Base-by-base conservation (phyloP, 345 rosid genomes). In the Raphanus raphanistrum region DNA sequence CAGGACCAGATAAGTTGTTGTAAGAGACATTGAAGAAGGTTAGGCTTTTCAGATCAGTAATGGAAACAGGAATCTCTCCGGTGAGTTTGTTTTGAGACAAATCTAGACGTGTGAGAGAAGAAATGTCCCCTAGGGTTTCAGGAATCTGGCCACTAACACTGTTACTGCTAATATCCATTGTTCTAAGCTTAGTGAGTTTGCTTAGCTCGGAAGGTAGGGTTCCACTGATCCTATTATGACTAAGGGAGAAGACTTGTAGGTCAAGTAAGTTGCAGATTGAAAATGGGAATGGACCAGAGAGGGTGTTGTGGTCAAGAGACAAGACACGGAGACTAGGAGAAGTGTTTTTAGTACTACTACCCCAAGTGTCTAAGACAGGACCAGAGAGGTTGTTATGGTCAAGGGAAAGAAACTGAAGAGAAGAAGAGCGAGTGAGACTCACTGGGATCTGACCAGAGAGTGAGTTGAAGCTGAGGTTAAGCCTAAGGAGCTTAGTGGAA, bases 1-100 rank as follows among this genome's bases (percentile, higher is more conserved):
- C 99, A 27, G 85, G 17, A 17, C 99, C 98, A 2, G 92, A 91
- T 21, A 95, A 90, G 80, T 88, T 84, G 85, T 95, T 92, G 58
- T 88, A 86, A 10, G 99, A 95, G 69, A 95, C 96, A 77, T 91
- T 92, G 68, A 95, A 87, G 62, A 77, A 88, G 36, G 57, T 76
- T 55, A 95, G 94, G 54, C 85, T 80, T 25, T 73, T 71, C 7
- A 95, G 82, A 74, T 76, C 81, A 54, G 82, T 58, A 50, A 95
- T 73, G 4, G 93, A 91, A 75, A 33, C 21, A 27, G 99, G 99
- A 68, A 95, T 86, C 80, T 90, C 85, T 75, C 95, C 98, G 21
- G 82, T 79, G 15, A 94, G 81, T 6, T 82, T 82, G 80, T 90
- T 92, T 38, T 78, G 84, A 4, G 98, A 84, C 38, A 92, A 78